Base-by-base conservation (phyloP, 2,329 filamentous ascomycete genomes). In the Domatiomyces catenatus region DNA sequence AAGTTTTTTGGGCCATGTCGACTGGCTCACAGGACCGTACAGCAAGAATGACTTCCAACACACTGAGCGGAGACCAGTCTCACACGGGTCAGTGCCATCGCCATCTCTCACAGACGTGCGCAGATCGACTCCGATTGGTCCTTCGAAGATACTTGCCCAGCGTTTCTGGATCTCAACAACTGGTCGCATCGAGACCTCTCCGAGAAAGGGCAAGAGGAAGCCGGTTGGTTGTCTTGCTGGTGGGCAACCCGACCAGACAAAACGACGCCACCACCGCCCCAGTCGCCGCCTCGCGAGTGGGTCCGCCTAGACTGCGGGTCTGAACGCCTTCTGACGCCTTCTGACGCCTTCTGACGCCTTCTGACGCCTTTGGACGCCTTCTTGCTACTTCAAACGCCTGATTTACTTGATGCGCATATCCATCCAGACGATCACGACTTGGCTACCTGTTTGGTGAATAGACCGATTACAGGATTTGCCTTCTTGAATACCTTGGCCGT, bases 11-110 rank as follows among this genome's bases (percentile, higher is more conserved):
- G 75, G 71, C 88, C 89, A 94, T 69, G 76, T 75, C 42, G 75
- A 70, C 26, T 74, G 71, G 49, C 83, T 74, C 8, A 81, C 69
- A 48, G 76, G 75, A 56, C 83, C 79, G 63, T 88, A 90, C 26
- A 94, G 72, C 45, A 95, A 71, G 64, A 95, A 94, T 39, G 79
- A 78, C 79, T 94, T 95, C 90, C 90, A 96, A 67, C 84, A 94
- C 39, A 93, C 76, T 2, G 90, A 95, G 50, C 89, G 80, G 56
- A 88, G 78, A 12, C 86, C 87, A 46, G 80, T 72, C 49, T 80
- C 69, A 63, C 83, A 87, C 47, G 82, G 79, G 60, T 76, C 84
- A 8, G 66, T 66, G 17, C 76, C 63, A 52, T 67, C 75, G 59
- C 80, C 75, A 56, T 75, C 69, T 64, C 75, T 78, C 48, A 86